Conservation (phyloP, 2,329 filamentous ascomycete genomes). For the Pseudogymnoascus sp. region DNA sequence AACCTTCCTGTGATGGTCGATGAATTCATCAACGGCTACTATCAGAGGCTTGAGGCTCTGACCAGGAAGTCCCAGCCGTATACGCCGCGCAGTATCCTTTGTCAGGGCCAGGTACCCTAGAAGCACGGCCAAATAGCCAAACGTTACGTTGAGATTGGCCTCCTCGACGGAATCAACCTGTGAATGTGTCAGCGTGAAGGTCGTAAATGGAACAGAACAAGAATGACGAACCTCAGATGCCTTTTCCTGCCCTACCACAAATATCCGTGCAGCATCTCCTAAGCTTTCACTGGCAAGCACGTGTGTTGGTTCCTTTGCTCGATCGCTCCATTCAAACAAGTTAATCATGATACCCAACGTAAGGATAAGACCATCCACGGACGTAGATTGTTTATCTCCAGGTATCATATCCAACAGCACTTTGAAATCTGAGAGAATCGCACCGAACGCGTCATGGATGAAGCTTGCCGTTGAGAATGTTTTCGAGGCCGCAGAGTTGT, state of each 20-base stretch:
- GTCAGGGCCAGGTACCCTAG: slow-evolving; percentile 72
- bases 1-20: slow-evolving; percentile 51
- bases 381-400: slow-evolving; percentile 42
- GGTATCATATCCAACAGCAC: slow-evolving; percentile 41
- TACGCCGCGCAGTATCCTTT: slow-evolving; percentile 33
- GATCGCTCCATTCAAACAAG: slow-evolving; percentile 65
- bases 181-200: slow-evolving; percentile 15
- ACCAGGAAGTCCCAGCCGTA: slow-evolving; percentile 38
- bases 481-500: slow-evolving; percentile 61
- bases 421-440: slow-evolving; percentile 46
- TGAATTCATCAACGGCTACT: slow-evolving; percentile 54
- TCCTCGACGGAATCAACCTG: slow-evolving; percentile 67
- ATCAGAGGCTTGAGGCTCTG: slow-evolving; percentile 44
- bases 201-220: background rate
- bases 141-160: slow-evolving; percentile 70
- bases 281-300: slow-evolving; percentile 39
- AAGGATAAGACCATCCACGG: slow-evolving; percentile 66
- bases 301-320: background rate
- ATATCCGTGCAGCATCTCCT: slow-evolving; percentile 55
- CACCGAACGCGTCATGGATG: slow-evolving; percentile 40
- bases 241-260: slow-evolving; percentile 58
- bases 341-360: slow-evolving; percentile 81
- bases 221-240: slow-evolving; percentile 56
- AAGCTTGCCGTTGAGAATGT: slow-evolving; percentile 58
- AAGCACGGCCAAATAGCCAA: slow-evolving; percentile 79